These are phyloP conservation scores for Coemansia sp. DNA, from an alignment of 192 early-diverging fungal species.

Conservation along the genomic window DNA sequence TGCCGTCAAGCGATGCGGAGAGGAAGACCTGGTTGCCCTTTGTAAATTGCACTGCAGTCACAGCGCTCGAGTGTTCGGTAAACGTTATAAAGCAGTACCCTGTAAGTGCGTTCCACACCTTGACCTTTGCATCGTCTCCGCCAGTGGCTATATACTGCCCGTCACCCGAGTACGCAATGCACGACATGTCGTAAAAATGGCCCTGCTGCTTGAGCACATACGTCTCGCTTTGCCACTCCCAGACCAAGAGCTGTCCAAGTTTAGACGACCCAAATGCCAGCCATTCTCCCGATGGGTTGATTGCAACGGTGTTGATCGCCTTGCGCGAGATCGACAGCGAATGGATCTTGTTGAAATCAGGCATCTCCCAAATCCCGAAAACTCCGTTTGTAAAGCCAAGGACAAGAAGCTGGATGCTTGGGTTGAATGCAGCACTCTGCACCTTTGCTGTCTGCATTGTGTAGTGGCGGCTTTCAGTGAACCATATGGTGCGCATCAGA, in stretches of 20 bases:
- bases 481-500: constrained; percentile 42
- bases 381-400: constrained; percentile 91
- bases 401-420: constrained; percentile 69
- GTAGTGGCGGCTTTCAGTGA: constrained; percentile 67
- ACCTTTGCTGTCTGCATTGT: constrained; percentile 82
- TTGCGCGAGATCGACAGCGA: constrained; percentile 94
- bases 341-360: constrained; percentile 91
- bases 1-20: constrained; percentile 94
- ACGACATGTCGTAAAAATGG: constrained; percentile 93
- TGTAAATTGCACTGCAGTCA: constrained; percentile 86
- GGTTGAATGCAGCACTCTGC: constrained; percentile 76
- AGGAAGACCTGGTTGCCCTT: constrained; percentile 88
- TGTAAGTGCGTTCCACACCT: constrained; percentile 94
- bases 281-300: constrained; percentile 96
- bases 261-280: constrained; percentile 90
- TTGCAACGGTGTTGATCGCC: constrained; percentile 83
- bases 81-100: constrained; percentile 99
- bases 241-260: constrained; percentile 95
- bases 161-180: constrained; percentile 84
- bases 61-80: constrained; percentile 81
- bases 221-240: constrained; percentile 99
- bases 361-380: constrained; percentile 98
- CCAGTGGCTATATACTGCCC: constrained; percentile 94
- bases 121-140: constrained; percentile 96
- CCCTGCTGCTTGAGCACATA: constrained; percentile 99